Evolutionary conservation across 257 asterid species (phyloP).

Genomic region (Ocimum tenuiflorum): DNA sequence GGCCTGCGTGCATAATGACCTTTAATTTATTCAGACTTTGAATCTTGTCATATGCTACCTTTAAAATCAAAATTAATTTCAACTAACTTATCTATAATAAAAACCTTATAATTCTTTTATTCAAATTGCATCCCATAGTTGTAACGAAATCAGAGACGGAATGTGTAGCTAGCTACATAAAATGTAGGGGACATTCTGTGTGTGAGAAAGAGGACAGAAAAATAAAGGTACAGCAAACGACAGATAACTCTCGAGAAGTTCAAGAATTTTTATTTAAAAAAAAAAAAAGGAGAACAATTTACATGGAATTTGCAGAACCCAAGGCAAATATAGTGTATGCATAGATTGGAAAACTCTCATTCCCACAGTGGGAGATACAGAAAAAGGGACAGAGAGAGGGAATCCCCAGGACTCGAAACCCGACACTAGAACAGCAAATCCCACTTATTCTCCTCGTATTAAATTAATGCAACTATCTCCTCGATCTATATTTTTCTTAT

Average conservation of each 20-base stretch:
- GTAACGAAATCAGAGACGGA: too few species aligned
- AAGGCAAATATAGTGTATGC: slow-evolving; percentile 4
- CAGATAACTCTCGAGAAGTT: slow-evolving; percentile 54
- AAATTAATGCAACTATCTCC: slow-evolving; percentile 9
- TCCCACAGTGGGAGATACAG: slow-evolving; percentile 10
- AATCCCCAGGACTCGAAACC: slow-evolving; percentile 57
- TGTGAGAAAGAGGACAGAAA: slow-evolving; percentile 39
- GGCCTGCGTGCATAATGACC: too few species aligned
- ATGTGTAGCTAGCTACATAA: too few species aligned
- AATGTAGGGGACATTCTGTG: too few species aligned
- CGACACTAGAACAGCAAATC: slow-evolving; percentile 56
- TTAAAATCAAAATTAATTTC: too few species aligned
- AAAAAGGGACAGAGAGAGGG: slow-evolving; percentile 25
- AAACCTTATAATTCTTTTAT: too few species aligned
- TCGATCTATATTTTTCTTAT: background rate
- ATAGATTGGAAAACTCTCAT: background rate
- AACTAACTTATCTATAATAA: too few species aligned
- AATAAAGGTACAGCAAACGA: slow-evolving; percentile 33
- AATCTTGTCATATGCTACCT: slow-evolving; percentile 18
- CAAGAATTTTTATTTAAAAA: slow-evolving; percentile 38
- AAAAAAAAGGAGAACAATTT: slow-evolving; percentile 19
- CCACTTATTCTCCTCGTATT: slow-evolving; percentile 42
- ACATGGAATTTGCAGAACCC: slow-evolving; percentile 32
- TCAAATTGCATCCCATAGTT: too few species aligned
- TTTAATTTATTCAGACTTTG: slow-evolving; percentile 4